Evolutionary conservation across 2,329 filamentous ascomycete genomes (phyloP).

Genomic region (Neodidymelliopsis sp.): DNA sequence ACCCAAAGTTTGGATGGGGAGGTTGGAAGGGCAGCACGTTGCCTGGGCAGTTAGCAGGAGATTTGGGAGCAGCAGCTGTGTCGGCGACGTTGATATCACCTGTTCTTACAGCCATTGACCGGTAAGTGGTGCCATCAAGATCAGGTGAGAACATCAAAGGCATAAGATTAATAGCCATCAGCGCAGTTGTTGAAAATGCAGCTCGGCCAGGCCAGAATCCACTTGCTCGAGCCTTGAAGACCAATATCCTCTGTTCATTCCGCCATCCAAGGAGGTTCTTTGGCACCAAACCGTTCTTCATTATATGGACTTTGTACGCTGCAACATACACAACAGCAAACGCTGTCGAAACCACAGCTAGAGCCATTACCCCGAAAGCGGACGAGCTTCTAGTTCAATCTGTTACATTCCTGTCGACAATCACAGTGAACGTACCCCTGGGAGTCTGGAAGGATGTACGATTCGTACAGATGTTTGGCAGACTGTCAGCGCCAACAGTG

Average conservation of each 20-base stretch:
- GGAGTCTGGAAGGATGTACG: conserved; percentile 41
- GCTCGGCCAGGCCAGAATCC: conserved; percentile 24
- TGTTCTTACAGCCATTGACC: conserved; percentile 37
- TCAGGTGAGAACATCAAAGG: background rate
- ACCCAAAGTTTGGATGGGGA: background rate
- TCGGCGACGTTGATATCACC: conserved; percentile 37
- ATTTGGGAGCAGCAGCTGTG: conserved; percentile 33
- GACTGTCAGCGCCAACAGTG: conserved; percentile 3
- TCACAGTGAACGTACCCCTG: conserved; percentile 36
- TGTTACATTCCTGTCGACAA: conserved; percentile 37
- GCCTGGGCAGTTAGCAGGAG: conserved; percentile 27
- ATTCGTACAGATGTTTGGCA: conserved; percentile 39
- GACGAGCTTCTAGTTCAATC: conserved; percentile 28
- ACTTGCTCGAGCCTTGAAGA: conserved; percentile 25
- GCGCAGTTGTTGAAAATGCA: conserved; percentile 38
- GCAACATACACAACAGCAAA: conserved; percentile 40
- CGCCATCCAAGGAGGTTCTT: conserved; percentile 35
- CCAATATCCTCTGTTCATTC: conserved; percentile 30
- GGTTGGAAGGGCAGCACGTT: conserved; percentile 16
- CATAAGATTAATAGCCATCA: conserved; percentile 6
- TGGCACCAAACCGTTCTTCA: conserved; percentile 36
- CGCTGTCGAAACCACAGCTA: conserved; percentile 28
- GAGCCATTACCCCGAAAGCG: conserved; percentile 16
- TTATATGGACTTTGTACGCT: conserved; percentile 40
- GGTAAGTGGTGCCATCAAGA: conserved; percentile 20